A percentile compares a stretch with the other conserved stretches of the same genome.
These are phyloP conservation scores for Cyanidiococcus yangmingshanensis DNA, from an alignment of 23 red algal species.

Conservation along the genomic window DNA sequence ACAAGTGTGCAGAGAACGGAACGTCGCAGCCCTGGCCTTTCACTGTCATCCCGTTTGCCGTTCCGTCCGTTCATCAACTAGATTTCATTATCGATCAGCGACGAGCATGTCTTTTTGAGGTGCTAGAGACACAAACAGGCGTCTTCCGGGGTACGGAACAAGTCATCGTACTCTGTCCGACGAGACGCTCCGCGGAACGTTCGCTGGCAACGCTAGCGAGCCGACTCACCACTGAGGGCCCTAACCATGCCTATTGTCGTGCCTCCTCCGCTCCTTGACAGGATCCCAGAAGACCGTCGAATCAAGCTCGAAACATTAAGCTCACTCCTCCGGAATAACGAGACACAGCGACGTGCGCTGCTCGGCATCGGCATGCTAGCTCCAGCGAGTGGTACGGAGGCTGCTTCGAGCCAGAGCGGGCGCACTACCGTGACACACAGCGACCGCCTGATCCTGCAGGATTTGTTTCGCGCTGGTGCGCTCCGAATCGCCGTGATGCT, in stretches of 20 bases:
- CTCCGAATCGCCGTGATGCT: slow-evolving; percentile 4
- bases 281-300: neutral
- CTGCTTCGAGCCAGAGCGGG: too few species aligned
- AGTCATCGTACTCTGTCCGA: neutral
- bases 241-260: neutral
- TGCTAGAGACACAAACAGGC: neutral
- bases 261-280: neutral
- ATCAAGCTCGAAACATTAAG: neutral
- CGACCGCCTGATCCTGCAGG: neutral
- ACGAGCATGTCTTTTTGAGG: neutral
- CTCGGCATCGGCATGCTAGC: neutral
- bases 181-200: neutral
- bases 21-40: neutral
- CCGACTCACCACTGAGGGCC: neutral
- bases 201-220: neutral
- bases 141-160: neutral
- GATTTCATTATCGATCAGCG: neutral
- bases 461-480: neutral
- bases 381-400: neutral
- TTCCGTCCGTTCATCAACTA: neutral
- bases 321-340: slow-evolving; percentile 1
- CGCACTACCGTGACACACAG: neutral
- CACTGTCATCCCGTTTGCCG: neutral
- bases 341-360: neutral
- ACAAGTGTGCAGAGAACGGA: neutral